Conservation (phyloP, 1,284 basidiomycete species). For the Pseudozyma hubeiensis region DNA sequence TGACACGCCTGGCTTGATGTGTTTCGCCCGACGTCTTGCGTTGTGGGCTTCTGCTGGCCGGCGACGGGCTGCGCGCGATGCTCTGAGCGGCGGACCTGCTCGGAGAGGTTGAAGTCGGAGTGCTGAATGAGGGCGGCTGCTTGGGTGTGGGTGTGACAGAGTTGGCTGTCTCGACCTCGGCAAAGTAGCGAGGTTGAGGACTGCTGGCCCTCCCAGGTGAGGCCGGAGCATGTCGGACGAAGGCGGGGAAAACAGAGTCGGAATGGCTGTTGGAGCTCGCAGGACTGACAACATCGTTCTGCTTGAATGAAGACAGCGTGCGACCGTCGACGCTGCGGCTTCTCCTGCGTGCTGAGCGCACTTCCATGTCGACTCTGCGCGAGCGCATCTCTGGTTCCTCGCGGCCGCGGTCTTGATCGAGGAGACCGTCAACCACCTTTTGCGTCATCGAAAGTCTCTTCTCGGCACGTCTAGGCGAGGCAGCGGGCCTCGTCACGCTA, state of each 20-base stretch:
- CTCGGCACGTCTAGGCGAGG: slow-evolving; percentile 4
- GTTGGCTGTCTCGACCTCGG: slow-evolving; percentile 17
- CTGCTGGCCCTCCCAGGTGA: slow-evolving; percentile 24
- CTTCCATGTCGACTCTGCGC: slow-evolving; percentile 33
- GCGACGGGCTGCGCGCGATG: slow-evolving; percentile 5
- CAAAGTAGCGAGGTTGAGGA: slow-evolving; percentile 31
- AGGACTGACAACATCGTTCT: slow-evolving; percentile 26
- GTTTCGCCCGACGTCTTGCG: slow-evolving; percentile 33
- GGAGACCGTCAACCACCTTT: slow-evolving; percentile 46
- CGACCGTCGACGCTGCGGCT: slow-evolving; percentile 51
- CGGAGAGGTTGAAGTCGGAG: slow-evolving; percentile 13
- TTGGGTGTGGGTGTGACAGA: slow-evolving; percentile 20
- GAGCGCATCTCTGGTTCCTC: slow-evolving; percentile 54
- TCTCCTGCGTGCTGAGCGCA: slow-evolving; percentile 31
- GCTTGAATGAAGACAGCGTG: slow-evolving; percentile 11
- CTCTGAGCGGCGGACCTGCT: not conserved
- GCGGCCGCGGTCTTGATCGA: slow-evolving; percentile 41
- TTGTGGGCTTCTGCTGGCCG: slow-evolving; percentile 23
- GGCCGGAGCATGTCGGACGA: slow-evolving; percentile 41
- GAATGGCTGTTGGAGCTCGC: slow-evolving; percentile 46
- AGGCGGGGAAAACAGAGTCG: slow-evolving; percentile 50
- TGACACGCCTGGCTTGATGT: slow-evolving; percentile 50
- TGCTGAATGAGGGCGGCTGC: slow-evolving; percentile 16
- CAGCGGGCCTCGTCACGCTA: slow-evolving; percentile 4
- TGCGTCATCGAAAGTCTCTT: slow-evolving; percentile 53